Base-by-base conservation (phyloP, 768 basidiomycete genomes). In the Piloderma croceum region DNA sequence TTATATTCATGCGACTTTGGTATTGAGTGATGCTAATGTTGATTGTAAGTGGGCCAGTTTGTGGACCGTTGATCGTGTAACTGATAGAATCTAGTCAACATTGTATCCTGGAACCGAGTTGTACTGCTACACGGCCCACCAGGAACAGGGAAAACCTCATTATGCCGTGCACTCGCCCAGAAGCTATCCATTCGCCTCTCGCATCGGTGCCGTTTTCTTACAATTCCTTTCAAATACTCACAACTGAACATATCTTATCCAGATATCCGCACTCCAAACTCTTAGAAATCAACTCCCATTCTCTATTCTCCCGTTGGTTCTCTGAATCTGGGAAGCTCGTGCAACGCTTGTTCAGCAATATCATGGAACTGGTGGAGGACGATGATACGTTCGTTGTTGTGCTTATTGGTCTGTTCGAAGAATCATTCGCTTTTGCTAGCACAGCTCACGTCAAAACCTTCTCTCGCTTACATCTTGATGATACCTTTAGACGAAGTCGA, bases 241-340 rank as follows among this genome's bases (percentile, higher is more conserved):
- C 22, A 13, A 15, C 31, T 36, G 38, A 18, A 25, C 29, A 15
- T 31, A 32, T 22, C 15, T 25, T 35, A 23, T 33, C 17, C 51
- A 94, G 92, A 20, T 99, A 96, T 58, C 69, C 84, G 0, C 76
- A 87, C 60, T 77, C 90, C 24, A 86, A 90, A 34, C 69, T 99
- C 9, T 75, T 99, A 33, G 96, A 99, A 61, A 96, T 99, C 55
- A 98, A 98, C 58, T 93, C 96, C 0, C 96, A 98, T 63, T 97
- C 93, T 2, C 73, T 99, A 12, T 98, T 99, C 60, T 93, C 90
- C 12, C 88, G 92, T 51, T 99, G 96, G 94, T 99, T 98, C 64
- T 97, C 93, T 0, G 96, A 99, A 58, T 96, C 92, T 0, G 96
- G 96, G 12, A 99, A 99, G 61, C 79, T 99, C 21, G 96, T 99